These are phyloP conservation scores for Starmera pachycereana DNA, from an alignment of 805 yeast species.

Conservation along the genomic window DNA sequence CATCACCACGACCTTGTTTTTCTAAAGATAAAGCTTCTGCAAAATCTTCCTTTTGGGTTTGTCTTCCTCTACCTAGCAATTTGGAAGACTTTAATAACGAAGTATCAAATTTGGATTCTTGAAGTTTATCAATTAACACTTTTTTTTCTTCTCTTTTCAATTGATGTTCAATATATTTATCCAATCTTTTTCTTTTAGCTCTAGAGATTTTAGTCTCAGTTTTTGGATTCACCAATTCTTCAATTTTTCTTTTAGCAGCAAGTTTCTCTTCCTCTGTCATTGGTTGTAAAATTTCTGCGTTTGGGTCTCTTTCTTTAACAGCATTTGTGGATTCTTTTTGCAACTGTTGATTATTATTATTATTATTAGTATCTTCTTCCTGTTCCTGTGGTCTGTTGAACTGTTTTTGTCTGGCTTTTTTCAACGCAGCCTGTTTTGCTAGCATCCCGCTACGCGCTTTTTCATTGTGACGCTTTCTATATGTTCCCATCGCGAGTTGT, in stretches of 20 bases:
- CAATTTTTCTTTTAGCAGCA: slow-evolving; percentile 54
- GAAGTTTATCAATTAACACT: slow-evolving; percentile 59
- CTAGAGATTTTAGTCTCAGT: slow-evolving; percentile 60
- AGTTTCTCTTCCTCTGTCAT: slow-evolving; percentile 52
- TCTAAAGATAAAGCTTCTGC: slow-evolving; percentile 69
- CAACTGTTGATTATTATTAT: slow-evolving; percentile 16
- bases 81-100: slow-evolving; percentile 62
- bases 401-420: slow-evolving; percentile 59
- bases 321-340: slow-evolving; percentile 6
- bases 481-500: slow-evolving; percentile 57
- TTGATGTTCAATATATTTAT: slow-evolving; percentile 89
- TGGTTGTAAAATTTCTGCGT: slow-evolving; percentile 53
- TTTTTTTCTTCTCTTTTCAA: slow-evolving; percentile 82
- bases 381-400: slow-evolving; percentile 30
- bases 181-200: slow-evolving; percentile 69
- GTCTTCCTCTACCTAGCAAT: slow-evolving; percentile 62
- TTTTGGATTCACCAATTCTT: slow-evolving; percentile 45
- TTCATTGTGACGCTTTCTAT: slow-evolving; percentile 71
- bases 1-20: slow-evolving; percentile 59
- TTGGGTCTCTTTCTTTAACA: slow-evolving; percentile 32
- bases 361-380: slow-evolving; percentile 26
- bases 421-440: slow-evolving; percentile 64
- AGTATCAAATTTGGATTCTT: slow-evolving; percentile 57
- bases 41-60: slow-evolving; percentile 58
- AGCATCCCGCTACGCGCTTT: slow-evolving; percentile 81